These are phyloP conservation scores for Fraxinus floribunda DNA, from an alignment of 305 asterid species.

Conservation along the genomic window DNA sequence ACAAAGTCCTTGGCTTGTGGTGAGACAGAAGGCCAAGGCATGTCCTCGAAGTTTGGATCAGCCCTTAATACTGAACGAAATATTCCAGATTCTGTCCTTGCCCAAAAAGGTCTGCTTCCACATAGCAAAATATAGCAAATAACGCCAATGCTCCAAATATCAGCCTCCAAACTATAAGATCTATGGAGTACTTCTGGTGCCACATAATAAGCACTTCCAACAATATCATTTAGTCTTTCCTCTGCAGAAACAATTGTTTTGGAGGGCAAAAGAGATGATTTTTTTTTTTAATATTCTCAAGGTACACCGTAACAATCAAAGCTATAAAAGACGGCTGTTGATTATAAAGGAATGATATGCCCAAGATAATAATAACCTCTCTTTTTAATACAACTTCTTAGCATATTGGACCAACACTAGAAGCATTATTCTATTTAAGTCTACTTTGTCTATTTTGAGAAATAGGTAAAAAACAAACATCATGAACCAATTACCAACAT, in stretches of 20 bases:
- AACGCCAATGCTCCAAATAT: constrained; percentile 95
- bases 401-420: not conserved
- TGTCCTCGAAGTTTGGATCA: constrained; percentile 82
- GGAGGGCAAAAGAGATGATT: not conserved
- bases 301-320: constrained; percentile 9
- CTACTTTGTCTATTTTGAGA: not conserved
- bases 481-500: not conserved
- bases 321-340: not conserved
- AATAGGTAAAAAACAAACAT: constrained; percentile 23
- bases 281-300: constrained; percentile 1
- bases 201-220: constrained; percentile 93
- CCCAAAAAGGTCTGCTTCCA: constrained; percentile 98
- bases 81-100: constrained; percentile 91
- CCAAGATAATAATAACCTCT: not conserved
- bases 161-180: constrained; percentile 91
- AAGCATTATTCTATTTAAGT: not conserved
- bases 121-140: constrained; percentile 81
- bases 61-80: constrained; percentile 90
- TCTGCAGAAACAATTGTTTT: constrained; percentile 45
- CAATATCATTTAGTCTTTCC: constrained; percentile 92
- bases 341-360: constrained; percentile 1
- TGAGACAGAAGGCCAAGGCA: constrained; percentile 91
- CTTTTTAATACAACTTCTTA: not conserved
- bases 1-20: constrained; percentile 84
- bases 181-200: constrained; percentile 97